These are phyloP conservation scores for Uronychia binucleata DNA, from an alignment of 73 alveolate species.

Conservation along the genomic window DNA sequence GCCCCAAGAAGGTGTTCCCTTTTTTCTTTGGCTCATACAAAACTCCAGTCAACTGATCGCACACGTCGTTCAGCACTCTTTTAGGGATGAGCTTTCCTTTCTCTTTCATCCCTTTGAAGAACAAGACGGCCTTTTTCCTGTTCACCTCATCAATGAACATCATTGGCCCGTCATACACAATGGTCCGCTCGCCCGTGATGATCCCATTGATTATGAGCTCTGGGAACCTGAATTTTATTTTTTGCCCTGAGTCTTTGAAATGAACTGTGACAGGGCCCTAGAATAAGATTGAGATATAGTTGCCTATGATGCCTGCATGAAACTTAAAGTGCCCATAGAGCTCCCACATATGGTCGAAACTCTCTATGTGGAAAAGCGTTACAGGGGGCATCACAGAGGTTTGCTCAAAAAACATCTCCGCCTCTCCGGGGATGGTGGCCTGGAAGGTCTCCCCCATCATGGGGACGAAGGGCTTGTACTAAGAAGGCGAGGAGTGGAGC, in stretches of 20 bases:
- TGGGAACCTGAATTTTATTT: neutral
- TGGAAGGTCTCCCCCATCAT: slow-evolving; percentile 84
- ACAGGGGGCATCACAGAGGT: slow-evolving; percentile 88
- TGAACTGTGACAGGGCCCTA: neutral
- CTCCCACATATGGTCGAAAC: slow-evolving; percentile 8
- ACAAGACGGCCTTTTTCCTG: neutral
- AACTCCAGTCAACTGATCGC: neutral
- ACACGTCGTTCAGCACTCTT: neutral
- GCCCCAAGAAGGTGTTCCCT: neutral
- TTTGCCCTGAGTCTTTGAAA: neutral
- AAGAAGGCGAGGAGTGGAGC: slow-evolving; percentile 39
- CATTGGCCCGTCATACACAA: neutral
- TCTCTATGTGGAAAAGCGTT: slow-evolving; percentile 56
- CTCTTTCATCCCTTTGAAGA: neutral
- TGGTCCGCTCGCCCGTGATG: neutral
- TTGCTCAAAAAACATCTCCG: slow-evolving; percentile 75
- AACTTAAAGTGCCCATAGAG: neutral
- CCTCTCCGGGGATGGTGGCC: slow-evolving; percentile 63
- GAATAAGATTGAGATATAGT: neutral
- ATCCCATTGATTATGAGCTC: neutral
- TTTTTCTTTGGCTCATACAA: neutral
- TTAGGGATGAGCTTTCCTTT: neutral
- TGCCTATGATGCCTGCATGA: neutral
- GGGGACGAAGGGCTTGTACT: slow-evolving; percentile 79
- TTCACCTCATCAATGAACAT: neutral